Evolutionary conservation across 2,329 filamentous ascomycete genomes (phyloP), one percentile per base, ranked within the genome.

Genomic region (Diaporthe caulivora): DNA sequence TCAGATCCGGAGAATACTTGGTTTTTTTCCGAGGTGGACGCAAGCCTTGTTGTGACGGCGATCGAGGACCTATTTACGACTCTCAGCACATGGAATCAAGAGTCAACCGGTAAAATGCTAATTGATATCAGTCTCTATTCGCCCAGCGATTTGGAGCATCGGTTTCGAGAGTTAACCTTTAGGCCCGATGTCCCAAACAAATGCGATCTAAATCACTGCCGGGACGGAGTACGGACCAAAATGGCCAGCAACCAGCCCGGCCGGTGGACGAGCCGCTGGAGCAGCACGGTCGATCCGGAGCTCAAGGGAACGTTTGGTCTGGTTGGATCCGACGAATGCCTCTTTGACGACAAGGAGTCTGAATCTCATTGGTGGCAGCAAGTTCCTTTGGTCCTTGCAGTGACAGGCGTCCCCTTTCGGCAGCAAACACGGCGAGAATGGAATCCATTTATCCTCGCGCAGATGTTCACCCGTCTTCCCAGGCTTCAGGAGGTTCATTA

Each of bases 381-480:
- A 37, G 21, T 55, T 29, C 53, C 53, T 34, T 3, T 34, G 21
- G 53, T 55, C 13, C 53, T 29, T 34, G 53, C 53, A n/a, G 29
- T 55, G 7, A 55, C 29, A 15, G 53, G 53, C 4, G 21, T 55
- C n/a, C 53, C 37, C 9, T 55, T 55, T 17, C 53, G 53, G 2
- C 53, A 55, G 11, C 53, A 55, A 37, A 55, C 53, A n/a, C 53
- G 53, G 13, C 53, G 53, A 21, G 29, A 55, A 55, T 55, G 29
- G 29, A 55, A 8, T 21, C 53, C 53, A 31, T 8, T 13, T 17
- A 72, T 76, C 71, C 76, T 81, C 62, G 76, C 76, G 76, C 77
- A 78, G 47, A 79, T 82, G 77, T 75, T 81, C 77, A 58, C 76
- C 74, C 77, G 78, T 72, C 77, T 81, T 68, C 80, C 80, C 67